Evolutionary conservation across 805 yeast genomes (phyloP).

Genomic region (Yarrowia sp.): DNA sequence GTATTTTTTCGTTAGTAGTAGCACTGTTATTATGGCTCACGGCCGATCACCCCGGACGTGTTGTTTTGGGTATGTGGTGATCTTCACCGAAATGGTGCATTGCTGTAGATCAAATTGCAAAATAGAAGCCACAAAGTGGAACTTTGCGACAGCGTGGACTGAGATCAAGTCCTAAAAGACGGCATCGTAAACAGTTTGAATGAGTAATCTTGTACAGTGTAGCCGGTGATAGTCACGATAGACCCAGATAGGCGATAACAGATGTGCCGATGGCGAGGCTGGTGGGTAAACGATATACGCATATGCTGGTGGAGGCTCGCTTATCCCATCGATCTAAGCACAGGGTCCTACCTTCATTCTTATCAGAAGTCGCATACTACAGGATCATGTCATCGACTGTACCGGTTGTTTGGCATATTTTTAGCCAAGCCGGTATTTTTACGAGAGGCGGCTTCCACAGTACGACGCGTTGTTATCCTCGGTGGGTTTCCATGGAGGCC

Average conservation of each 20-base stretch:
- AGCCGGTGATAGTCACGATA: neutral
- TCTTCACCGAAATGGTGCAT: slow-evolving; percentile 10
- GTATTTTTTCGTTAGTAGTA: neutral
- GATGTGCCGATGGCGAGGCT: neutral
- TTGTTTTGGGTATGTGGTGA: slow-evolving; percentile 11
- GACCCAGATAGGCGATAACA: neutral
- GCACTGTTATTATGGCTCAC: slow-evolving; percentile 13
- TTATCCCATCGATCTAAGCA: no score
- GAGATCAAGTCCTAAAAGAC: no score
- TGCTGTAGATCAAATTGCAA: slow-evolving; percentile 11
- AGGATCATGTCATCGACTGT: neutral
- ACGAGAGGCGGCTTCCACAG: slow-evolving; percentile 1
- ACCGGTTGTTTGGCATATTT: neutral
- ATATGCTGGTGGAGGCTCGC: neutral
- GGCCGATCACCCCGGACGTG: slow-evolving; percentile 25
- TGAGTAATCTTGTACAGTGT: neutral
- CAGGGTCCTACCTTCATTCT: slow-evolving; percentile 2
- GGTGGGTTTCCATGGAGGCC: neutral
- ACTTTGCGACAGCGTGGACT: neutral
- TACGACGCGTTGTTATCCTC: neutral
- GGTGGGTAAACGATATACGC: no score
- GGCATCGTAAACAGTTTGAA: neutral
- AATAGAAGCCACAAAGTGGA: slow-evolving; percentile 2
- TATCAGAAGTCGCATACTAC: neutral
- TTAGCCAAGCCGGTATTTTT: neutral